Evolutionary conservation across 805 yeast species (phyloP), one percentile per base, ranked within the genome.

Genomic region (Barnettozyma sp.): DNA sequence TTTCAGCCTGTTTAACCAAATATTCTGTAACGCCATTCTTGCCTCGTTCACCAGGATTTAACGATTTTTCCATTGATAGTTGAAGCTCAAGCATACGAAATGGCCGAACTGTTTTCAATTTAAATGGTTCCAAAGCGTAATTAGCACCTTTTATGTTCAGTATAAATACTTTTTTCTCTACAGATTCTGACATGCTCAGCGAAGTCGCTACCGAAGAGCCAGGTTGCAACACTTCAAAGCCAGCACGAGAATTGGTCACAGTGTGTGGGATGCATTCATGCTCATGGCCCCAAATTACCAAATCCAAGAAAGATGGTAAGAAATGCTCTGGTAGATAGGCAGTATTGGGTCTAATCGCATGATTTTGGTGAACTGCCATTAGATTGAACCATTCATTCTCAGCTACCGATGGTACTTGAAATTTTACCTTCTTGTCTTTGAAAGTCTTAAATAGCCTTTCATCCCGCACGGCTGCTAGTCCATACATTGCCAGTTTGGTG

Each of bases 221-320:
- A 0, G 95, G 92, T 54, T 87, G 96, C 25, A 92, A 65, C 0
- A 87, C 86, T 37, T 76, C 76, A 52, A 90, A 86, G 1, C 79
- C 81, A 40, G 70, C 72, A 5, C 49, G 41, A 2, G 62, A 50
- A 48, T 81, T 80, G 30, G 64, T 64, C 1, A 66, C 70, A 0
- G 94, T 76, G 39, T 73, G 74, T 1, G 90, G 84, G 5, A 79
- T 68, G 52, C 97, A 86, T 54, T 92, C 97, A 58, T 92, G 98
- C 55, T 92, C 98, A 58, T 92, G 98, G 13, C 98, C 98, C 98
- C 98, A 92, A 2, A 88, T 62, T 0, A 92, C 78, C 38, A 90
- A 65, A 52, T 92, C 87, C 31, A 92, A 50, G 53, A 88, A 87
- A 7, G 69, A 63, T 0, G 97, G 98, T 17, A 92, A 60, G 47